Conservation (phyloP, 1,284 basidiomycete genomes). For the Rhodotorula sp. region DNA sequence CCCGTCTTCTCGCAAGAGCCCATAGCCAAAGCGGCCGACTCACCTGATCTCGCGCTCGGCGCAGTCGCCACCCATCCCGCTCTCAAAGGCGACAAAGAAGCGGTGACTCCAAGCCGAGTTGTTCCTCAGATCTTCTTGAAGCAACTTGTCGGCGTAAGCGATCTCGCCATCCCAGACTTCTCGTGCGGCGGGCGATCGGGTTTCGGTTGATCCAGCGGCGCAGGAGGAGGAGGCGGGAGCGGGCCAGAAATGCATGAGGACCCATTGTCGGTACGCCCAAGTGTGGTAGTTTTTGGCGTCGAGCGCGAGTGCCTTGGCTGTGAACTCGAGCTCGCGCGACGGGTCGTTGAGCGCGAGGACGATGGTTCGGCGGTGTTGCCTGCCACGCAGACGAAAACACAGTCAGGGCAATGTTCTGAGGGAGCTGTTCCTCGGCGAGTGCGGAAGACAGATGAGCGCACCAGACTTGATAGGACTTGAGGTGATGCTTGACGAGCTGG, state of each 20-base stretch:
- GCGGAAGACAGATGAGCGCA: constrained; percentile 37
- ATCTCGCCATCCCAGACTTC: constrained; percentile 74
- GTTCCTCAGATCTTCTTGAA: constrained; percentile 79
- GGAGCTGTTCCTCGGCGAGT: accelerated
- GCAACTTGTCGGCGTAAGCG: constrained; percentile 70
- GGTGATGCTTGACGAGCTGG: constrained; percentile 70
- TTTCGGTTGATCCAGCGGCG: no score
- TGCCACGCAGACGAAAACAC: constrained; percentile 27
- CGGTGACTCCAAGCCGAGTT: constrained; percentile 99
- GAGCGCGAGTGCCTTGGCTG: constrained; percentile 63
- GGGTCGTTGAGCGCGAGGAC: constrained; percentile 56
- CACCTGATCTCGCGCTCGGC: constrained; percentile 69
- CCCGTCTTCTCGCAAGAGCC: no score
- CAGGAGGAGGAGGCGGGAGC: constrained; percentile 31
- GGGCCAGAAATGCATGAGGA: constrained; percentile 70
- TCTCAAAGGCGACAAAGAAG: constrained; percentile 83
- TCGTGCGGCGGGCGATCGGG: constrained; percentile 49
- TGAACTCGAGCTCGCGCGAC: constrained; percentile 70
- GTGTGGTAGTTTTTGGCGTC: constrained; percentile 96
- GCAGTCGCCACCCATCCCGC: constrained; percentile 57
- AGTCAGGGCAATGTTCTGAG: no score
- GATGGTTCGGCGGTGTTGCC: constrained; percentile 83
- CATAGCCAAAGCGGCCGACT: constrained; percentile 54
- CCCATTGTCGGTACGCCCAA: constrained; percentile 90
- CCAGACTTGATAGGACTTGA: constrained; percentile 97